Conservation (phyloP, 805 yeast genomes). For the Nakazawaea pomicola region DNA sequence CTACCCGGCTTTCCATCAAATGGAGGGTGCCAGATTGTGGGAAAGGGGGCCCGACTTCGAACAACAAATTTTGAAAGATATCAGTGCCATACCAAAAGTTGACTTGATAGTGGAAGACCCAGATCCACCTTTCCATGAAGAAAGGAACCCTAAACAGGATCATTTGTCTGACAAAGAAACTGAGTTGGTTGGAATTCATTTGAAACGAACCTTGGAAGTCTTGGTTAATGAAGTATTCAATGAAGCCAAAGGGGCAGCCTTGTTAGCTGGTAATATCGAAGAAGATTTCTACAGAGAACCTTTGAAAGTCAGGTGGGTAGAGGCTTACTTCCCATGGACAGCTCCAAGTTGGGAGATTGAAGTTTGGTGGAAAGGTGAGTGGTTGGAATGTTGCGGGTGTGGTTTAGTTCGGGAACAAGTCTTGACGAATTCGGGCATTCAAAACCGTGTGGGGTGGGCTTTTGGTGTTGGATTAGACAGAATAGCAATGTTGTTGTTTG, state of each 20-base stretch:
- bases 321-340: conserved; percentile 97
- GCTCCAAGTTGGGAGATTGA: conserved; percentile 98
- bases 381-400: conserved; percentile 97
- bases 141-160: conserved; percentile 73
- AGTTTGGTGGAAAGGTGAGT: conserved; percentile 97
- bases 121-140: conserved; percentile 43
- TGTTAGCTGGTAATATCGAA: conserved; percentile 46
- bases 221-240: conserved; percentile 79
- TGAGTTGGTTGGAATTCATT: conserved; percentile 64
- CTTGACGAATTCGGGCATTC: conserved; percentile 63
- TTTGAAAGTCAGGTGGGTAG: conserved; percentile 87
- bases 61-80: conserved; percentile 46
- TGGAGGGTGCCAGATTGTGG: conserved; percentile 97
- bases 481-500: conserved; percentile 92
- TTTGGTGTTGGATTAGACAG: conserved; percentile 95
- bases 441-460: conserved; percentile 86
- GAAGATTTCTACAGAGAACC: conserved; percentile 67
- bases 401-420: conserved; percentile 85
- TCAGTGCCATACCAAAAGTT: conserved; percentile 59
- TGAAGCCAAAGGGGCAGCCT: conserved; percentile 59
- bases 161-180: conserved; percentile 70
- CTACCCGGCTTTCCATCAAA: conserved; percentile 95
- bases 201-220: conserved; percentile 82
- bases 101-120: conserved; percentile 78
- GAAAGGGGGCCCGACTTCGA: conserved; percentile 37